Evolutionary conservation across 768 basidiomycete species (phyloP), one percentile per base, ranked within the genome.

Genomic region (Pisolithus microcarpus): DNA sequence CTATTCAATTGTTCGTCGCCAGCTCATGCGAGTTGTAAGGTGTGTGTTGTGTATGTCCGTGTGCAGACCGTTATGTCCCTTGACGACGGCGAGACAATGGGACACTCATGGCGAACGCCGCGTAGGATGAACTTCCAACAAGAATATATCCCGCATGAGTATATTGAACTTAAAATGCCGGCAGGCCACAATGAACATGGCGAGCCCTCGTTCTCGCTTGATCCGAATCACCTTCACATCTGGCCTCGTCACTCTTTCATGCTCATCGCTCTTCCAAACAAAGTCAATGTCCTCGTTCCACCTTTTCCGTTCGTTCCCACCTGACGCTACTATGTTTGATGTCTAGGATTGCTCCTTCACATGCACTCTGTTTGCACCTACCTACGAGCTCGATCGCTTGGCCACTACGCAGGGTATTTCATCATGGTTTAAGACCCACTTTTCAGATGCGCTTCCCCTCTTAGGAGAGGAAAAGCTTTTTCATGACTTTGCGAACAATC

Each of bases 231-330:
- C 70, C 84, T 99, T 59, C 95, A 99, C 73, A 97, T 99, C 62
- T 99, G 95, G 95, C 96, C 95, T 57, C 87, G 95, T 65, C 90
- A 93, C 69, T 91, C 92, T 43, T 98, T 98, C 77, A 99, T 99
- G 95, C 81, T 99, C 61, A 97, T 99, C 62, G 95, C 92, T 19
- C 82, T 99, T 51, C 93, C 95, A 58, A 99, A 99, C 75, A 85
- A 89, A 78, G 95, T 95, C 72, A 71, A 61, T 61, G 38, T 26
- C 43, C 51, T 58, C 39, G 10, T 61, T 55, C 53, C 57, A 42
- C 49, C 53, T 50, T 48, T 18, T 15, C 13, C 18, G 28, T 31
- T 19, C 8, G 65, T 62, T 62, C 67, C 64, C 60, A 53, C 53
- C 52, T 56, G 50, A 56, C 49, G 24, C 43, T 37, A 23, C 24